Evolutionary conservation across 2,329 filamentous ascomycete genomes (phyloP).

Genomic region (Pyrenophora teres): DNA sequence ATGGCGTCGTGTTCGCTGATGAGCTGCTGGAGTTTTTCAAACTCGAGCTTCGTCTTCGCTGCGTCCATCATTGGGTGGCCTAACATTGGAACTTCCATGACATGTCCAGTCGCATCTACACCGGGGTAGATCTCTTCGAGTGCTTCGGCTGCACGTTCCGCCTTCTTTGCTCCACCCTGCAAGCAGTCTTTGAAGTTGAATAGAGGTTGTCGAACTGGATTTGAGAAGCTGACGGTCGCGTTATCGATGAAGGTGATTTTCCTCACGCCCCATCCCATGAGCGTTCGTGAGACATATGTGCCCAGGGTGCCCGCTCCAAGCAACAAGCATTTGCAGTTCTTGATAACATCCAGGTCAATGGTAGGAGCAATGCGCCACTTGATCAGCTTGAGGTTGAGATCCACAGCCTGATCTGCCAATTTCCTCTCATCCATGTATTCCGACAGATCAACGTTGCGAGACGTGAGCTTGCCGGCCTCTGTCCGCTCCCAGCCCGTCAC

Average conservation of each 20-base stretch:
- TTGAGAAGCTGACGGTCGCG: conserved; percentile 90
- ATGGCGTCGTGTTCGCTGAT: conserved; percentile 87
- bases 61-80: conserved; percentile 85
- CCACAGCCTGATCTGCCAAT: conserved; percentile 90
- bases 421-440: conserved; percentile 91
- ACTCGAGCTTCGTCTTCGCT: conserved; percentile 71
- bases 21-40: conserved; percentile 72
- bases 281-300: conserved; percentile 87
- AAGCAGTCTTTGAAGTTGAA: conserved; percentile 90
- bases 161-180: conserved; percentile 82
- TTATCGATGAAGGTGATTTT: conserved; percentile 98
- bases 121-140: conserved; percentile 88
- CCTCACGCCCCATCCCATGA: conserved; percentile 94
- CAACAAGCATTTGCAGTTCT: conserved; percentile 85
- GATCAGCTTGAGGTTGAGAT: conserved; percentile 96
- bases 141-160: conserved; percentile 76
- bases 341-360: conserved; percentile 85
- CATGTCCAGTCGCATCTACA: conserved; percentile 78
- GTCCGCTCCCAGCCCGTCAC: conserved; percentile 95
- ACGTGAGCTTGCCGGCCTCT: conserved; percentile 73
- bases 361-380: conserved; percentile 96
- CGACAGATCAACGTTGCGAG: conserved; percentile 78
- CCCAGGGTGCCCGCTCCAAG: conserved; percentile 92
- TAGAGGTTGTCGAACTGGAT: conserved; percentile 91
- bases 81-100: conserved; percentile 90